Conservation (phyloP, 495 filamentous ascomycete species). For the Polyplosphaeria fusca region DNA sequence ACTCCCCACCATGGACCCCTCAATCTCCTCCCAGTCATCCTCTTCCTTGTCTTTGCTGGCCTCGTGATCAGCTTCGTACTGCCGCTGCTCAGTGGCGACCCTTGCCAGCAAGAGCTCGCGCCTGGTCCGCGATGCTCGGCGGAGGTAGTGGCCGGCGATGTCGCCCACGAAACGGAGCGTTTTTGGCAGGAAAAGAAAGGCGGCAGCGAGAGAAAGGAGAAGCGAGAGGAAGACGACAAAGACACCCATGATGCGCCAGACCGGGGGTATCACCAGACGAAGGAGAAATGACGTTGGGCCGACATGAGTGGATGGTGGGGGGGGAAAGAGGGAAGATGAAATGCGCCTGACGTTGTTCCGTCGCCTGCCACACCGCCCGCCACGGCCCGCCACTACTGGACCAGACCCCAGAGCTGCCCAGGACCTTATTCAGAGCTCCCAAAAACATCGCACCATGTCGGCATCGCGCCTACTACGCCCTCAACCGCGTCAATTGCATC, state of each 20-base stretch:
- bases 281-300: not conserved
- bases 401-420: not conserved
- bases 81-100: slow-evolving; percentile 58
- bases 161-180: slow-evolving; percentile 43
- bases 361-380: not conserved
- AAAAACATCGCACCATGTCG: slow-evolving; percentile 1
- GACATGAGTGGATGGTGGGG: not conserved
- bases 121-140: slow-evolving; percentile 63
- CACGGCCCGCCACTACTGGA: not conserved
- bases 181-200: slow-evolving; percentile 32
- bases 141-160: slow-evolving; percentile 61
- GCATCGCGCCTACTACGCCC: slow-evolving; percentile 19
- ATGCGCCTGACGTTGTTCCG: not conserved
- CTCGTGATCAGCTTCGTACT: slow-evolving; percentile 44
- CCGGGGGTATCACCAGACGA: slow-evolving; percentile 1
- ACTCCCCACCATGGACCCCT: slow-evolving; percentile 51
- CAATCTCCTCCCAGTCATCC: slow-evolving; percentile 75
- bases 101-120: slow-evolving; percentile 59
- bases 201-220: slow-evolving; percentile 15
- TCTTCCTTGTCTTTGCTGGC: slow-evolving; percentile 42
- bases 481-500: slow-evolving; percentile 14
- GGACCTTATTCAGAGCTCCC: not conserved
- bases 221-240: slow-evolving; percentile 37
- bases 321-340: not conserved
- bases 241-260: slow-evolving; percentile 21